These are phyloP conservation scores for Metschnikowia colocasiae DNA, from an alignment of 805 yeast species.

Conservation along the genomic window DNA sequence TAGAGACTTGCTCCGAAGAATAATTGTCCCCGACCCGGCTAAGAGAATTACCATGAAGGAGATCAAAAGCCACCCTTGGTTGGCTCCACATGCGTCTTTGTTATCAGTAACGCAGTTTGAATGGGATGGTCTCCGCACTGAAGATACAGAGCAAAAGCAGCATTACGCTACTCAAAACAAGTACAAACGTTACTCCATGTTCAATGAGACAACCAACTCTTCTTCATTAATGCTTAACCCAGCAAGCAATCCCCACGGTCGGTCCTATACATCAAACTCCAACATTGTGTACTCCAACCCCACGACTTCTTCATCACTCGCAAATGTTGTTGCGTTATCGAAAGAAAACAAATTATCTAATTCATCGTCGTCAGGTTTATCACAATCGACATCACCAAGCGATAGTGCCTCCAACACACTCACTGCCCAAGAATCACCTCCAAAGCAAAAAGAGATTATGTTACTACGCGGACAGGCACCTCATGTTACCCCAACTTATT, in stretches of 20 bases:
- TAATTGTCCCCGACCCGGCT: slow-evolving; percentile 80
- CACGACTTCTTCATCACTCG: slow-evolving; percentile 57
- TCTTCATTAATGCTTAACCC: slow-evolving; percentile 34
- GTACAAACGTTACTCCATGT: slow-evolving; percentile 44
- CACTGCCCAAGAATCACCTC: slow-evolving; percentile 6
- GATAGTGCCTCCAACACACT: slow-evolving; percentile 3
- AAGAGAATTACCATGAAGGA: slow-evolving; percentile 66
- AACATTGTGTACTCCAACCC: slow-evolving; percentile 48
- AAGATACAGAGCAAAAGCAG: slow-evolving; percentile 22
- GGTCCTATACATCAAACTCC: slow-evolving; percentile 35
- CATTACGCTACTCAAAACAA: slow-evolving; percentile 19
- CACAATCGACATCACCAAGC: background rate
- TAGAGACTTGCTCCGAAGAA: slow-evolving; percentile 81
- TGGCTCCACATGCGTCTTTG: slow-evolving; percentile 77
- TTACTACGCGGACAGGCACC: slow-evolving; percentile 29
- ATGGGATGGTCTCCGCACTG: slow-evolving; percentile 67
- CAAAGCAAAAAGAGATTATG: slow-evolving; percentile 5
- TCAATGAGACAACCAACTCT: slow-evolving; percentile 37
- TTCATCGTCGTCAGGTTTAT: slow-evolving; percentile 23
- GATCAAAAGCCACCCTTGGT: slow-evolving; percentile 82
- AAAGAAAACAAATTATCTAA: slow-evolving; percentile 14
- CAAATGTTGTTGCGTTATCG: slow-evolving; percentile 51
- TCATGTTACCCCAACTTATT: slow-evolving; percentile 29
- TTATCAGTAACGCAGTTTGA: slow-evolving; percentile 81
- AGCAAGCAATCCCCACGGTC: slow-evolving; percentile 24